Conservation (phyloP, 768 basidiomycete genomes). For the Daedalea quercina region DNA sequence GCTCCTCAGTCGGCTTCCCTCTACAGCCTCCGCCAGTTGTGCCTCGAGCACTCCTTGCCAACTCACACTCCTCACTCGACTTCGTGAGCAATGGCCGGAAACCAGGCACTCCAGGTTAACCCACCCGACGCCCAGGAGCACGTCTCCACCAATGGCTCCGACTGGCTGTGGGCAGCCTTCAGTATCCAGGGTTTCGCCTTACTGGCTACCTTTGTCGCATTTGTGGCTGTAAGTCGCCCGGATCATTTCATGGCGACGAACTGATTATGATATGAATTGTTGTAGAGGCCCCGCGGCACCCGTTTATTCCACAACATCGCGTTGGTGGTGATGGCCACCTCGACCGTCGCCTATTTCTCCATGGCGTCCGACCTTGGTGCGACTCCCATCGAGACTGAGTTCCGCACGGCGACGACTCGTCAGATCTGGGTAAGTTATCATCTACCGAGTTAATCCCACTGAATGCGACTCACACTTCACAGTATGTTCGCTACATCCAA, state of each 20-base stretch:
- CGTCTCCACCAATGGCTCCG: slow-evolving; percentile 37
- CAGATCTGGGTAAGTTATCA: slow-evolving; percentile 40
- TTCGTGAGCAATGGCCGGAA: slow-evolving; percentile 11
- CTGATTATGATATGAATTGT: neutral
- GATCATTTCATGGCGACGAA: neutral
- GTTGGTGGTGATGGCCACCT: slow-evolving; percentile 38
- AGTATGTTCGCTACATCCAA: slow-evolving; percentile 49
- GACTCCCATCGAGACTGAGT: slow-evolving; percentile 38
- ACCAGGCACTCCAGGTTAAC: slow-evolving; percentile 22
- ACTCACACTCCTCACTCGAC: neutral
- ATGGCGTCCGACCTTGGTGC: slow-evolving; percentile 54
- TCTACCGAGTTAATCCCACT: too few species aligned
- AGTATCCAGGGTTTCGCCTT: slow-evolving; percentile 37
- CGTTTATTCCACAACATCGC: slow-evolving; percentile 47
- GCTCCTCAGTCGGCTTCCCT: neutral
- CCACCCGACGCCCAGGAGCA: slow-evolving; percentile 25
- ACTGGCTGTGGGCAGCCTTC: slow-evolving; percentile 49
- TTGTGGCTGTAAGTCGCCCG: slow-evolving; percentile 21
- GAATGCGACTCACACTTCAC: neutral
- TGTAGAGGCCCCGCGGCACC: slow-evolving; percentile 31
- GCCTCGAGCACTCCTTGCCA: neutral
- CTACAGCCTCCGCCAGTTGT: neutral
- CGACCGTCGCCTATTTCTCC: slow-evolving; percentile 42
- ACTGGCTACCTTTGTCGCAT: slow-evolving; percentile 29
- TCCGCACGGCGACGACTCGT: slow-evolving; percentile 26